Evolutionary conservation across 306 rosid species (phyloP).

Genomic region (Vachellia pachyceras): DNA sequence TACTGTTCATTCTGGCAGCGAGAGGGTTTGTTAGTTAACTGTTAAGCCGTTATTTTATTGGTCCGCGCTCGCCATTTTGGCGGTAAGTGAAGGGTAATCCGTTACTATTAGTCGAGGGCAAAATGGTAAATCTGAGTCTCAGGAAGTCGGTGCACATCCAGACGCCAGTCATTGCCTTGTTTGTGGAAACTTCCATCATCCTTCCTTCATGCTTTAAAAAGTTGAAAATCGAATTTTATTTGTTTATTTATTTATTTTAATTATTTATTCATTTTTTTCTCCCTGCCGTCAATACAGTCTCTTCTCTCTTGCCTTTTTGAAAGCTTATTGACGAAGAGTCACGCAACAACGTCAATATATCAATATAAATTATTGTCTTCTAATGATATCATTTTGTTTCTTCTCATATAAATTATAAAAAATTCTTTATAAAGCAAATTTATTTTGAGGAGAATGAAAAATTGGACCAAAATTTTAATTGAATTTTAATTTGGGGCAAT

Average conservation of each 20-base stretch:
- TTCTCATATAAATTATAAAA: too few relatives aligned
- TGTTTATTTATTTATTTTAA: neutral
- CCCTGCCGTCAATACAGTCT: neutral
- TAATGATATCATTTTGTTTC: too few relatives aligned
- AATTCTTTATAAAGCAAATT: too few relatives aligned
- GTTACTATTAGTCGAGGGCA: constrained; percentile 28
- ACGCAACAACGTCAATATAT: neutral
- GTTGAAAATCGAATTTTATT: neutral
- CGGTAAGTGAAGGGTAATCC: too few relatives aligned
- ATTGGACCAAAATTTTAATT: too few relatives aligned
- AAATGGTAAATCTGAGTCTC: constrained; percentile 16
- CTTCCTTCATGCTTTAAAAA: neutral
- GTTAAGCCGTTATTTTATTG: neutral
- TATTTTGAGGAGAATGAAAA: too few relatives aligned
- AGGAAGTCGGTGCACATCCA: constrained; percentile 35
- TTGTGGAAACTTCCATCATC: neutral
- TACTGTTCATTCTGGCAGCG: neutral
- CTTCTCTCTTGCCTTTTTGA: neutral
- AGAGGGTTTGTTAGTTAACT: neutral
- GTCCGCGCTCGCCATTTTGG: too few relatives aligned
- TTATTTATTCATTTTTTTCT: neutral
- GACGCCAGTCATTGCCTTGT: neutral
- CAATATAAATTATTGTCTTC: too few relatives aligned
- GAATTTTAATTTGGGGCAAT: too few relatives aligned
- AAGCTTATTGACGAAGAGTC: neutral